These are phyloP conservation scores for Naegleria lovaniensis DNA, from an alignment of 208 protist species.

Conservation along the genomic window DNA sequence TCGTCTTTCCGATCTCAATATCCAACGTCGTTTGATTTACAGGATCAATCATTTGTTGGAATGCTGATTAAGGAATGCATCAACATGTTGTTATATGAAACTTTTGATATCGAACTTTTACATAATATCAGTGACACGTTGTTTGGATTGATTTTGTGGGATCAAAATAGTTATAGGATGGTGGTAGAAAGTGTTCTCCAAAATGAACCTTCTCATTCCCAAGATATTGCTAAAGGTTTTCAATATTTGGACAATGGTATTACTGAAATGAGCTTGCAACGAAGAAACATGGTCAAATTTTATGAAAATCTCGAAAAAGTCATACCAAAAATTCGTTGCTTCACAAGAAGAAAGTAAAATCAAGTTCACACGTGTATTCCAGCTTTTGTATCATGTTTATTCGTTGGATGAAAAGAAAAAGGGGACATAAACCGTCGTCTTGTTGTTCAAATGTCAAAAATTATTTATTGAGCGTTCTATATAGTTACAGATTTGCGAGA, in stretches of 20 bases:
- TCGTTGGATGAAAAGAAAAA: too few relatives aligned
- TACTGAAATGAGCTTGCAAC: background rate
- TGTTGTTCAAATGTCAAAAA: background rate
- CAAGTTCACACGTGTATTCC: too few relatives aligned
- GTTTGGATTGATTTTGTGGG: background rate
- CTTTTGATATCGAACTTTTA: background rate
- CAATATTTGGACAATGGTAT: background rate
- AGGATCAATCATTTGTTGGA: background rate
- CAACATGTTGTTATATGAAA: background rate
- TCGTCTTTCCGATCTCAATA: background rate
- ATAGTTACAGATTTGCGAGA: constrained; percentile 2
- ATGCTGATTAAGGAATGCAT: background rate
- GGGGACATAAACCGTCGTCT: too few relatives aligned
- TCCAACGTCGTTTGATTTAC: background rate
- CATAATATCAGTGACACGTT: background rate
- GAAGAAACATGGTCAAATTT: background rate
- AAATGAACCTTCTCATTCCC: background rate
- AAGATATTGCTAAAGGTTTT: background rate
- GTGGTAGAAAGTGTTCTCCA: background rate
- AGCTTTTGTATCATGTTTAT: too few relatives aligned
- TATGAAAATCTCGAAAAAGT: background rate
- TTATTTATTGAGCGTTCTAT: background rate
- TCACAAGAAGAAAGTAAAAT: constrained; percentile 4
- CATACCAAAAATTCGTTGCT: background rate
- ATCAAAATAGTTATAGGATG: background rate